Evolutionary conservation across 345 rosid species (phyloP), one percentile per base, ranked within the genome.

Genomic region (Fremontodendron californicum): DNA sequence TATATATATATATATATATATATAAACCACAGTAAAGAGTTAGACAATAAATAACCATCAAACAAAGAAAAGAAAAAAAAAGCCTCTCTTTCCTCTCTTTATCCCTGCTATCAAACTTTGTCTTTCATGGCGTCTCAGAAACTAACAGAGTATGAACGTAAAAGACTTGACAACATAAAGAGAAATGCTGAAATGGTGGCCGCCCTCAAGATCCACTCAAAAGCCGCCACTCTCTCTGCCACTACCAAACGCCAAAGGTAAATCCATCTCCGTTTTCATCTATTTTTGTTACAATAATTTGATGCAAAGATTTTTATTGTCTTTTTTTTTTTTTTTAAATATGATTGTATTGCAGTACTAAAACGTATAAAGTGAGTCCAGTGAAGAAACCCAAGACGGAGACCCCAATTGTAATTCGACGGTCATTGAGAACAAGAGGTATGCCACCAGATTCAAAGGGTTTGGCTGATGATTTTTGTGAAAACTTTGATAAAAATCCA

Each of bases 101-200:
- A 16, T 16, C 5, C 6, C 25, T 29, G 21, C 18, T 46, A 11
- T 29, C 74, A 31, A 31, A 70, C 35, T 18, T 29, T 4, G 42
- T 42, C 51, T 16, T n/a, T 9, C 37, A 92, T 92, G 98, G 96
- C 87, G 88, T 75, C 90, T 27, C 21, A 78, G 73, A 75, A 83
- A 55, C 77, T 90, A 23, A 89, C 96, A 3, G 97, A 95, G 72
- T 95, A 95, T 80, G 99, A 93, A 83, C 89, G 89, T 8, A 82
- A 79, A 76, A 84, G 98, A 79, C 86, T 92, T 37, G 94, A 90
- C 80, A 93, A 92, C 84, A 95, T 93, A 40, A 86, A 82, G 62
- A 85, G 96, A 49, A 95, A 95, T 73, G 91, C 81, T 3, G 87
- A 95, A 79, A 88, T 89, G 91, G 57, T 95, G 78, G 91, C 98